phyloP scores from a whole-genome alignment of 2,329 filamentous ascomycete genomes.

The Dichotomopilus funicola region DNA sequence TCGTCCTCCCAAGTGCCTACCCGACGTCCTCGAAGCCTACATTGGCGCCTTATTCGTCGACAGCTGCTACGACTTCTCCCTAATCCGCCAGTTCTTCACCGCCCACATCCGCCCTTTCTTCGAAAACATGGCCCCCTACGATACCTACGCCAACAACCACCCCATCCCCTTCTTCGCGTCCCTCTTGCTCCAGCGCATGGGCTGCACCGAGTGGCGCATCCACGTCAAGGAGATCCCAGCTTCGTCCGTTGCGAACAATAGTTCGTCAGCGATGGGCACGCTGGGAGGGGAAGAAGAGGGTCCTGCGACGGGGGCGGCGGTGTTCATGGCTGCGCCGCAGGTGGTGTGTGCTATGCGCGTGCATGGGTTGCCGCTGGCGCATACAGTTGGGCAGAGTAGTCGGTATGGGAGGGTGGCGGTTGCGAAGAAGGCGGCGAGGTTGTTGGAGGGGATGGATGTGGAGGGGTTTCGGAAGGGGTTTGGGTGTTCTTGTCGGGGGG shows the following conservation, averaged over 20 bases:
- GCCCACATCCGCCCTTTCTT: constrained; percentile 71
- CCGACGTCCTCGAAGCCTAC: constrained; percentile 85
- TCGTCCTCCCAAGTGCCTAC: constrained; percentile 66
- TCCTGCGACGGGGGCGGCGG: background rate
- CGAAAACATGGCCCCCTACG: constrained; percentile 77
- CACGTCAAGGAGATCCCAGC: constrained; percentile 44
- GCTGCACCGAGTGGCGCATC: constrained; percentile 55
- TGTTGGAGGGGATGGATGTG: constrained; percentile 38
- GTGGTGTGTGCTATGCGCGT: constrained; percentile 70
- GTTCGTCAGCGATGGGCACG: constrained; percentile 16
- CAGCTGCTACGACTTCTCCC: constrained; percentile 66
- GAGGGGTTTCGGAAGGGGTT: constrained; percentile 55
- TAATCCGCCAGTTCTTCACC: constrained; percentile 74
- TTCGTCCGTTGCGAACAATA: too few species aligned
- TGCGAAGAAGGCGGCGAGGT: constrained; percentile 51
- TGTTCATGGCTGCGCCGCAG: constrained; percentile 32
- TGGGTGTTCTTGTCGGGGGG: constrained; percentile 54
- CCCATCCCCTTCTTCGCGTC: constrained; percentile 69
- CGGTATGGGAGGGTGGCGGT: constrained; percentile 67
- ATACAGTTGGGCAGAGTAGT: constrained; percentile 54
- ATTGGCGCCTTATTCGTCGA: constrained; percentile 90
- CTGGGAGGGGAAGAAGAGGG: constrained; percentile 22
- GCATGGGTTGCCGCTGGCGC: constrained; percentile 62
- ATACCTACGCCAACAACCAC: constrained; percentile 79
- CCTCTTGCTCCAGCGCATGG: constrained; percentile 56